Conservation (phyloP, 345 rosid genomes). For the Draba incana region DNA sequence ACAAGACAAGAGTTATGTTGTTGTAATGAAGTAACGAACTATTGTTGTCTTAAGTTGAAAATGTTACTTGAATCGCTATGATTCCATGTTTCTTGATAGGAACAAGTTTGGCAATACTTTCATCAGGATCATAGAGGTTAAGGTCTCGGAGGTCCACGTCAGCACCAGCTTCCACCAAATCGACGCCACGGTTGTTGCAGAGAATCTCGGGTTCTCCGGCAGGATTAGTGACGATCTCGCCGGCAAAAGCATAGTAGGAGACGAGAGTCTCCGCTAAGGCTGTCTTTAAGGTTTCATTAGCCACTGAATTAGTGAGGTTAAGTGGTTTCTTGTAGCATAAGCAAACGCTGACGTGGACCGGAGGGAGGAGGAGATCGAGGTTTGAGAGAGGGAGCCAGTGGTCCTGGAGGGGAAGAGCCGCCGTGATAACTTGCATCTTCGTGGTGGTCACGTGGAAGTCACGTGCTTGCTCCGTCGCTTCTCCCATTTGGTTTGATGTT, state of each 20-base stretch:
- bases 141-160: conserved; percentile 59
- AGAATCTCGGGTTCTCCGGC: conserved; percentile 79
- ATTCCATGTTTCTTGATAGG: conserved; percentile 63
- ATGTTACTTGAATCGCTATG: conserved; percentile 68
- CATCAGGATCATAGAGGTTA: conserved; percentile 70
- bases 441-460: conserved; percentile 47
- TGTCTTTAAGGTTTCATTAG: conserved; percentile 50
- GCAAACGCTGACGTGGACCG: conserved; percentile 60
- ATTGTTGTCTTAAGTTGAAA: neutral
- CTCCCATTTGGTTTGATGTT: conserved; percentile 34
- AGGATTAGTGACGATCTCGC: conserved; percentile 62
- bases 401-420: conserved; percentile 66
- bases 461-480: conserved; percentile 37
- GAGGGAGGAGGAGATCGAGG: conserved; percentile 85
- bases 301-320: conserved; percentile 27
- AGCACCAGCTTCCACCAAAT: conserved; percentile 65
- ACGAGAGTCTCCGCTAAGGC: conserved; percentile 68
- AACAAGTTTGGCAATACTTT: conserved; percentile 62
- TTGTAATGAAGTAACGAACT: neutral
- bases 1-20: conserved; percentile 20
- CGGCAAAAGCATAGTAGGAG: conserved; percentile 72
- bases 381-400: conserved; percentile 88
- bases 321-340: conserved; percentile 61
- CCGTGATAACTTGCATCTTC: conserved; percentile 62
- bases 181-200: conserved; percentile 86